phyloP scores from a whole-genome alignment of 164 flowering plant species.

The Platanus orientalis region DNA sequence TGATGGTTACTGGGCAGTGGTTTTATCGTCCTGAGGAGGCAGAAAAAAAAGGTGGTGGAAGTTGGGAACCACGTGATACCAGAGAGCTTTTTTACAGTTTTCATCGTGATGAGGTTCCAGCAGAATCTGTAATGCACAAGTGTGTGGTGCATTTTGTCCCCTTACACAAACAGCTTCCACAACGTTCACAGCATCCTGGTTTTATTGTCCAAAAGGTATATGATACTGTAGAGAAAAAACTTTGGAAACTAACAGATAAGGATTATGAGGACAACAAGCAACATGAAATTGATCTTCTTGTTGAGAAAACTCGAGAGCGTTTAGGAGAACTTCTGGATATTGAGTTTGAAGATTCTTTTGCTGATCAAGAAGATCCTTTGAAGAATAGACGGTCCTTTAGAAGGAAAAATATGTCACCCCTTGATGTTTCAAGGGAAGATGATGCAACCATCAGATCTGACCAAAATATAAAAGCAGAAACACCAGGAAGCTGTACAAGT shows the following conservation, averaged over 20 bases:
- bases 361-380: conserved; percentile 46
- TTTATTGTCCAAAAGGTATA: conserved; percentile 92
- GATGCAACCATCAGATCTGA: conserved; percentile 39
- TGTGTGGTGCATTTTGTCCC: conserved; percentile 97
- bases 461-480: conserved; percentile 46
- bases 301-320: conserved; percentile 63
- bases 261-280: conserved; percentile 84
- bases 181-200: conserved; percentile 76
- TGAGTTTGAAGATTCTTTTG: conserved; percentile 46
- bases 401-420: conserved; percentile 54
- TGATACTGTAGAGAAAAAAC: conserved; percentile 66
- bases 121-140: conserved; percentile 97
- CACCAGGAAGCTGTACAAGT: conserved; percentile 65
- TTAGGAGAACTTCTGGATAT: conserved; percentile 81
- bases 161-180: conserved; percentile 71
- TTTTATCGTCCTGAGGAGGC: conserved; percentile 99
- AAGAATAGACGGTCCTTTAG: conserved; percentile 45
- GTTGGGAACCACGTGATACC: conserved; percentile 72
- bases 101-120: conserved; percentile 91
- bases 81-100: conserved; percentile 92
- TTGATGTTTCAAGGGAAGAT: conserved; percentile 76
- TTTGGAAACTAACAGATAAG: conserved; percentile 87
- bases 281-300: conserved; percentile 86
- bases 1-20: conserved; percentile 92
- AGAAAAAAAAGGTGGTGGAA: conserved; percentile 71